Percentiles rank a stretch among this genome's conserved stretches.
Evolutionary conservation across 2,329 filamentous ascomycete species (phyloP).

Genomic region (Hypoxylon sp.): DNA sequence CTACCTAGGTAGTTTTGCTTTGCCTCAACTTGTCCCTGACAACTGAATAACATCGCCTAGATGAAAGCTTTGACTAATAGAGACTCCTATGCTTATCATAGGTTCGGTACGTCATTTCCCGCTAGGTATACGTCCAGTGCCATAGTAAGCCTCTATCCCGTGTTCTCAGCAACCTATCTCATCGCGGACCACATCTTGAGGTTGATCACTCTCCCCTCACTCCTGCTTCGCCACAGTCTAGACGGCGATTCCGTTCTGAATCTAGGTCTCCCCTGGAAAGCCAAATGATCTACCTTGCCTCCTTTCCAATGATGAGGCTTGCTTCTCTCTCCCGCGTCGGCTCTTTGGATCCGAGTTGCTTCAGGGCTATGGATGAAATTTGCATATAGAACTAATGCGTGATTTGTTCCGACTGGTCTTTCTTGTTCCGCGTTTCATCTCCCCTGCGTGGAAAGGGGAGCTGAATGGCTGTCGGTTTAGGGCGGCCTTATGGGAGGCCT

Average conservation of each 20-base stretch:
- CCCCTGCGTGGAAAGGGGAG: not conserved
- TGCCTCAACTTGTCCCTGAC: not conserved
- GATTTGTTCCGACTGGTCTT: not conserved
- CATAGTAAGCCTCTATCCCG: not conserved
- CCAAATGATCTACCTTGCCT: slow-evolving; percentile 6
- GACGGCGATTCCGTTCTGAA: not conserved
- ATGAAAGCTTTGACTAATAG: not conserved
- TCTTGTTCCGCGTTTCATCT: slow-evolving; percentile 18
- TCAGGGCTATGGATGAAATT: slow-evolving; percentile 2
- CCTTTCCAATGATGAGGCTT: slow-evolving; percentile 15
- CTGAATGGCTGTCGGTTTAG: slow-evolving; percentile 12
- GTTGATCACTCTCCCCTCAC: not conserved
- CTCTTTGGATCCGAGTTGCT: slow-evolving; percentile 9
- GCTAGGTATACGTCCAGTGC: not conserved
- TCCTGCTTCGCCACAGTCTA: not conserved
- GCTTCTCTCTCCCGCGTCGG: not conserved
- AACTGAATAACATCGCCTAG: slow-evolving; percentile 9
- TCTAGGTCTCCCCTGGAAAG: not conserved
- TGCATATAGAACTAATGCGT: not conserved
- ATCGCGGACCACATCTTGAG: not conserved
- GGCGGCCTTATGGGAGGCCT: slow-evolving; percentile 9
- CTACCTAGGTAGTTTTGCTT: not conserved
- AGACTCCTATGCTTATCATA: not conserved
- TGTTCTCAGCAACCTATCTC: not conserved
- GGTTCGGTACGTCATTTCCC: not conserved